Conservation (phyloP, 441 rosid genomes). For the Corymbia citriodora region DNA sequence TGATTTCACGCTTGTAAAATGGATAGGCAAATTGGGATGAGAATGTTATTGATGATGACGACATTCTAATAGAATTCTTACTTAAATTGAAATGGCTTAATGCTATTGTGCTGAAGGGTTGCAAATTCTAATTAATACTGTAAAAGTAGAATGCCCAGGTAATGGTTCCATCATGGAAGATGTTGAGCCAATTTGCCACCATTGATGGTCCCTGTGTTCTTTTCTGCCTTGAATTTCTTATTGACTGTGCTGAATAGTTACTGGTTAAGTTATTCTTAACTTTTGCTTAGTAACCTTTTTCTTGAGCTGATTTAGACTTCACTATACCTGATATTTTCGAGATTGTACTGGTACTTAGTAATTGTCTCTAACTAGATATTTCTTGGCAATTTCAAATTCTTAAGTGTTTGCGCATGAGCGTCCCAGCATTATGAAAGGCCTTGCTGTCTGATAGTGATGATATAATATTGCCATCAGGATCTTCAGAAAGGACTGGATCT, state of each 20-base stretch:
- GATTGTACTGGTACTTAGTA: background rate
- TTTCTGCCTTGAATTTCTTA: background rate
- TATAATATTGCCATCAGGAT: constrained; percentile 49
- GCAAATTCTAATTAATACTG: background rate
- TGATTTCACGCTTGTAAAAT: background rate
- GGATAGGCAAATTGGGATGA: background rate
- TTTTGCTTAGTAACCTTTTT: background rate
- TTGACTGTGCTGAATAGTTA: background rate
- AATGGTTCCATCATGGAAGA: background rate
- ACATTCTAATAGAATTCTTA: background rate
- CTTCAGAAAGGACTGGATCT: constrained; percentile 90
- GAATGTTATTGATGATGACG: background rate
- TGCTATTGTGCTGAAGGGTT: background rate
- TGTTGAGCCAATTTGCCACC: background rate
- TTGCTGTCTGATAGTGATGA: constrained; percentile 4
- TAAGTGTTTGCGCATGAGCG: background rate
- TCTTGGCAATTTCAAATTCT: background rate
- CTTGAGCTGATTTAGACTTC: background rate
- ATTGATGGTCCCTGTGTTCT: background rate
- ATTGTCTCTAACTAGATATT: background rate
- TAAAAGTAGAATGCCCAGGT: background rate
- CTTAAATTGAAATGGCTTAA: background rate
- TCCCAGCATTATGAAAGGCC: background rate
- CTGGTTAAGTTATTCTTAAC: background rate
- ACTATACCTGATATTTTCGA: background rate